Evolutionary conservation across 1,139 yeast genomes (phyloP), one percentile per base, ranked within the genome.

Genomic region (Lodderomyces elongisporus): DNA sequence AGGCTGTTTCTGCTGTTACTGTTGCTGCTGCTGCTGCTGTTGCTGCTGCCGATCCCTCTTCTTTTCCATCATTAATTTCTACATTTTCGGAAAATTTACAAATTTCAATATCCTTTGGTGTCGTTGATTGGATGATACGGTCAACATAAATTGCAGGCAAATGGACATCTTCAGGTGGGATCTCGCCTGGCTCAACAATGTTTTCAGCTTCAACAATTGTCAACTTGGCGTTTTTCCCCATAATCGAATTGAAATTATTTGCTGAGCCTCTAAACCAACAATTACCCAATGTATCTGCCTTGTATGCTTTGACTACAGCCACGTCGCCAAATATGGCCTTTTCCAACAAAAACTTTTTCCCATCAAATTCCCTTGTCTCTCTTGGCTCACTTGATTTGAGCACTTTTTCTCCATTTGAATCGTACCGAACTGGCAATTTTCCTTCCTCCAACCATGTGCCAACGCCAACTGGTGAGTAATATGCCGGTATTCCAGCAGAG

Each of bases 181-280:
- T 62, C 27, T 60, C 68, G 14, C 77, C 77, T 3, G 65, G 60
- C 41, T 66, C 62, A 17, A 70, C 76, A 36, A 70, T 68, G 39
- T 70, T 52, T 43, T 70, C 76, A 17, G 76, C 77, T 52, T 70
- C 77, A 4, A 69, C 76, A 36, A 70, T 58, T 9, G 74, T 68
- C 28, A 62, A 43, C 34, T 56, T 60, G 10, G 73, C 74, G 24
- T 68, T 69, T 35, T 68, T 56, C 22, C 70, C 77, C 57, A 70
- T 63, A 5, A 58, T 64, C 17, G 56, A 48, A 47, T 70, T 70
- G 54, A 70, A 70, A 48, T 69, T 70, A 39, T 63, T 55, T 1
- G 76, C 65, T 7, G 77, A 55, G 9, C 72, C 73, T 32, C 60
- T 53, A 49, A 70, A 70, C 59, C 65, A 63, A 40, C 72, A 63